Percentiles rank a stretch among this genome's conserved stretches.
Evolutionary conservation across 805 yeast genomes (phyloP).

Genomic region (Candida krabiensis): DNA sequence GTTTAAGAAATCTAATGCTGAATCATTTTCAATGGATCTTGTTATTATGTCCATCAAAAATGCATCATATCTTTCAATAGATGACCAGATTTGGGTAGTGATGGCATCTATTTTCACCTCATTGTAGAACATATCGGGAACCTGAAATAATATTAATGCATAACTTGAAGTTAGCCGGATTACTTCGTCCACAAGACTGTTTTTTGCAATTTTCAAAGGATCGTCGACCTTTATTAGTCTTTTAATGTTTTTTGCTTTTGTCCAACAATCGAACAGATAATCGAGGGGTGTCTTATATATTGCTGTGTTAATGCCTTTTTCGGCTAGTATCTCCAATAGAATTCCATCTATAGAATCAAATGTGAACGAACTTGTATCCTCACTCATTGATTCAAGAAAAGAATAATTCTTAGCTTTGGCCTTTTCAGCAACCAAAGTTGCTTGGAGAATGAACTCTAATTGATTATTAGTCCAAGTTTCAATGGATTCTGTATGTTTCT

Average conservation of each 20-base stretch:
- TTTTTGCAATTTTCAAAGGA: constrained; percentile 36
- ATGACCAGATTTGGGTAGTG: constrained; percentile 26
- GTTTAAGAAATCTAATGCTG: constrained; percentile 58
- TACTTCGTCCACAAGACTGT: constrained; percentile 45
- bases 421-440: constrained; percentile 30
- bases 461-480: constrained; percentile 43
- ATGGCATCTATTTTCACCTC: constrained; percentile 34
- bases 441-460: constrained; percentile 38
- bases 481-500: constrained; percentile 15
- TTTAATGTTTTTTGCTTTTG: constrained; percentile 38
- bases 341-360: constrained; percentile 46
- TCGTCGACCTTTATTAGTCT: constrained; percentile 45
- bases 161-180: constrained; percentile 55
- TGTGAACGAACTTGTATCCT: constrained; percentile 27
- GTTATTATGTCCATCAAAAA: constrained; percentile 57
- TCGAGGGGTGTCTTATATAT: constrained; percentile 37
- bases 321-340: constrained; percentile 57
- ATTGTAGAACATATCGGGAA: constrained; percentile 59
- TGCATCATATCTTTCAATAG: constrained; percentile 32
- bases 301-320: constrained; percentile 42
- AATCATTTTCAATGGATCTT: constrained; percentile 66
- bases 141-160: constrained; percentile 67
- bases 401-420: constrained; percentile 13
- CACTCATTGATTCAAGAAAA: constrained; percentile 24
- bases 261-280: constrained; percentile 49